Evolutionary conservation across 2,329 filamentous ascomycete genomes (phyloP).

Genomic region (Aureobasidium pullulans): DNA sequence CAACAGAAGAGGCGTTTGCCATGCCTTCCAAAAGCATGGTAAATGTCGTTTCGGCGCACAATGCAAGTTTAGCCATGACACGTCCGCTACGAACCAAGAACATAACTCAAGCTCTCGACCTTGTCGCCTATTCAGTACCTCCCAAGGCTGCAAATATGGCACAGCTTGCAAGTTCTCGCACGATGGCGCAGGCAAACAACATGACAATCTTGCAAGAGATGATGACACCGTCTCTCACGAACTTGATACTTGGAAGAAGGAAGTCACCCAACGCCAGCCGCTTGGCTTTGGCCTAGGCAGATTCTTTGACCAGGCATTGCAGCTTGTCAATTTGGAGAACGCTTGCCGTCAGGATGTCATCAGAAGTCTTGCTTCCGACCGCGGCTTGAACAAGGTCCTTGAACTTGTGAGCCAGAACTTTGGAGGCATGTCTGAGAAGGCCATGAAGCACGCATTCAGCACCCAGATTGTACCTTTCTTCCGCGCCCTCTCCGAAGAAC

Average conservation of each 20-base stretch:
- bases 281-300: background rate
- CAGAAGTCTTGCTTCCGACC: constrained; percentile 18
- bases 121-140: background rate
- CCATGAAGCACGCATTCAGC: constrained; percentile 11
- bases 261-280: background rate
- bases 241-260: background rate
- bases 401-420: constrained; percentile 16
- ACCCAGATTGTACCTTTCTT: constrained; percentile 35
- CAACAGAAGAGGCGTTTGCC: background rate
- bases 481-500: constrained; percentile 33
- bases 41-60: background rate
- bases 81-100: background rate
- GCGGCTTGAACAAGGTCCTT: constrained; percentile 19
- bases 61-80: background rate
- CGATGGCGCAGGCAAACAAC: background rate
- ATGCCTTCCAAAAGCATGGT: background rate
- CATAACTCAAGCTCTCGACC: too few species aligned
- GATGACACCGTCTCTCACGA: background rate
- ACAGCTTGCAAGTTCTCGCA: background rate
- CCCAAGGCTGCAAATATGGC: background rate
- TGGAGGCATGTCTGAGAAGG: background rate
- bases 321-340: constrained; percentile 16
- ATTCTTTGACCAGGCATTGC: constrained; percentile 20
- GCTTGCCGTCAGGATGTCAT: constrained; percentile 21
- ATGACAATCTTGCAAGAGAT: background rate